phyloP scores from a whole-genome alignment of 1,284 basidiomycete species.

The Cryptococcus depauperatus region DNA sequence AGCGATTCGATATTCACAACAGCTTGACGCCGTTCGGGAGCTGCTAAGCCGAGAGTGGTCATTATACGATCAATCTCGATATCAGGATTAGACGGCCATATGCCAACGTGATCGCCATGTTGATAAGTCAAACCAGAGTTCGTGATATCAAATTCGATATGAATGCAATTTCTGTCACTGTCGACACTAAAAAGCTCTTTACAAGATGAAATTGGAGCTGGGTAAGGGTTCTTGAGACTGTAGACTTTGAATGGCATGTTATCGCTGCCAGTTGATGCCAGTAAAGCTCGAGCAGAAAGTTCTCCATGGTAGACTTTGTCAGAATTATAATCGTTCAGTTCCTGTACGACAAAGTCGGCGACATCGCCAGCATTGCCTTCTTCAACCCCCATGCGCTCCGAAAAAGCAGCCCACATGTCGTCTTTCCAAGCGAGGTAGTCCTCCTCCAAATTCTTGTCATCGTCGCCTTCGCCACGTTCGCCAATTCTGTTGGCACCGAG shows the following conservation, averaged over 20 bases:
- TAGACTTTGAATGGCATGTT: conserved; percentile 51
- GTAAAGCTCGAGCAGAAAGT: conserved; percentile 78
- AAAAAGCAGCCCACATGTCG: conserved; percentile 85
- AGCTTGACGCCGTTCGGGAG: conserved; percentile 60
- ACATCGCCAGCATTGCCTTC: conserved; percentile 92
- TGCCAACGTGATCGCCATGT: conserved; percentile 93
- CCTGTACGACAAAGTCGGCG: conserved; percentile 87
- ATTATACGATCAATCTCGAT: conserved; percentile 83
- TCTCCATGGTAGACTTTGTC: conserved; percentile 91
- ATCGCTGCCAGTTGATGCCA: conserved; percentile 30
- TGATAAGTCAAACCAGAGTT: conserved; percentile 97
- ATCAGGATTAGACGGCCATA: conserved; percentile 95
- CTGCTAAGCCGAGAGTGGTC: conserved; percentile 69
- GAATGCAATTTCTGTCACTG: conserved; percentile 84
- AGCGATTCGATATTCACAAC: conserved; percentile 90
- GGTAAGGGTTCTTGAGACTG: conserved; percentile 94
- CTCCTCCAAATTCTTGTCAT: conserved; percentile 99
- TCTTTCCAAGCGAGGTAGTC: conserved; percentile 99
- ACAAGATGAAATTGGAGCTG: conserved; percentile 67
- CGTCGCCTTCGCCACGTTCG: conserved; percentile 89
- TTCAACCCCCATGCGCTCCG: conserved; percentile 73
- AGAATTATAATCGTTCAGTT: conserved; percentile 58
- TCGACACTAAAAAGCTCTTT: conserved; percentile 74
- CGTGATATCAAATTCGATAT: conserved; percentile 89
- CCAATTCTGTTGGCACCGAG: conserved; percentile 85